Percentiles rank a stretch among this genome's conserved stretches.
Conservation (phyloP, 345 rosid species). For the Limnanthes douglasii region DNA sequence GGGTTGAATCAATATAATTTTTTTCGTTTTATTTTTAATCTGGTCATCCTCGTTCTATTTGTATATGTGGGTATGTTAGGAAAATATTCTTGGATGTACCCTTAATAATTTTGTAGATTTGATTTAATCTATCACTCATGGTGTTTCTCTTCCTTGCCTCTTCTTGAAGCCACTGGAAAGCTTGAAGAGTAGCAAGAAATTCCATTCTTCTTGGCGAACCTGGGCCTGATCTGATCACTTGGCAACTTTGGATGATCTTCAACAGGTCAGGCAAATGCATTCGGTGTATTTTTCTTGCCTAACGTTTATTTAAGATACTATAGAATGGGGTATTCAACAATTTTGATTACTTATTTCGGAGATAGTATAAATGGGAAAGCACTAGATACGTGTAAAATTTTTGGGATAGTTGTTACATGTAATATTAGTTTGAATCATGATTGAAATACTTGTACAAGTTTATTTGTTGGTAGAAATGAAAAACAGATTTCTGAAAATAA, state of each 20-base stretch:
- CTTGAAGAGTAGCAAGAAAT: constrained; percentile 13
- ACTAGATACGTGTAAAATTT: constrained; percentile 10
- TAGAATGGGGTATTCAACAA: constrained; percentile 13
- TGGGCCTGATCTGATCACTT: constrained; percentile 10
- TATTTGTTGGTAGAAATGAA: constrained; percentile 18
- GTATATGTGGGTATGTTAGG: background rate
- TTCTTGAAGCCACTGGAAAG: constrained; percentile 18
- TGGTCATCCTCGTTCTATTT: too few species aligned
- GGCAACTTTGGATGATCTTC: constrained; percentile 6
- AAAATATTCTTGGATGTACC: background rate
- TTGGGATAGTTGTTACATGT: constrained; percentile 8
- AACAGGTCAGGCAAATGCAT: constrained; percentile 34
- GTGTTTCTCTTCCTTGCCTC: constrained; percentile 5
- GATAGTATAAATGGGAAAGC: constrained; percentile 6
- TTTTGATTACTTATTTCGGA: background rate
- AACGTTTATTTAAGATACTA: constrained; percentile 9
- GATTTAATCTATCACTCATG: background rate
- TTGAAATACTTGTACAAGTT: constrained; percentile 7
- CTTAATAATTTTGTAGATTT: background rate
- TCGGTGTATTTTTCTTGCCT: constrained; percentile 5
- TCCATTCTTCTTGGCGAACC: constrained; percentile 12
- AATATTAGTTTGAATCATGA: constrained; percentile 8
- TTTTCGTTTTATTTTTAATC: background rate
- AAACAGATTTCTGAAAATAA: constrained; percentile 3
- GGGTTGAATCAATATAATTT: background rate